Conservation (phyloP, 306 rosid genomes). For the Vigna angularis region DNA sequence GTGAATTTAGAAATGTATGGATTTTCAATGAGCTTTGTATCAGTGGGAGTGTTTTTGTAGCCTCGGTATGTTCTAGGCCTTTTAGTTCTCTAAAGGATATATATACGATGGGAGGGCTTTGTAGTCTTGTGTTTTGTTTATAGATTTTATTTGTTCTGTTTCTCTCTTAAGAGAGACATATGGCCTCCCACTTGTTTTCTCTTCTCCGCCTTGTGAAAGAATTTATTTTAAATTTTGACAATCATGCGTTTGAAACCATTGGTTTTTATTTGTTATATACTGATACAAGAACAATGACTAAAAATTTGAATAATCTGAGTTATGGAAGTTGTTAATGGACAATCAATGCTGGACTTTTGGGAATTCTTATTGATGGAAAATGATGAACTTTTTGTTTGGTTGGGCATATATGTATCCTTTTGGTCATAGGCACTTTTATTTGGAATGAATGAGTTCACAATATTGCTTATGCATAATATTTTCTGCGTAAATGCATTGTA, state of each 20-base stretch:
- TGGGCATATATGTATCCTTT: too few relatives aligned
- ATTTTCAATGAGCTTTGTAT: conserved; percentile 25
- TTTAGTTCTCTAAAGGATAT: background rate
- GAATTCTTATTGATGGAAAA: too few relatives aligned
- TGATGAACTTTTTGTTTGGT: too few relatives aligned
- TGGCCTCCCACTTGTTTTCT: conserved; percentile 4
- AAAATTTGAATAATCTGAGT: too few relatives aligned
- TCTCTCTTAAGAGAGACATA: background rate
- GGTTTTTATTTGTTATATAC: too few relatives aligned
- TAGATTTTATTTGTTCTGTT: background rate
- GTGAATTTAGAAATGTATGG: background rate
- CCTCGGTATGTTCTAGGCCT: conserved; percentile 21
- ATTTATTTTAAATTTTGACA: too few relatives aligned
- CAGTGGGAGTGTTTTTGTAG: background rate
- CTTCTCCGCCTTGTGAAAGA: background rate
- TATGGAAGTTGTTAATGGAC: too few relatives aligned
- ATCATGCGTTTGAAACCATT: too few relatives aligned
- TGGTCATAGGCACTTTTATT: too few relatives aligned
- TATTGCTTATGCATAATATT: background rate
- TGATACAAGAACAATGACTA: too few relatives aligned
- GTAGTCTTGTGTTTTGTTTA: background rate
- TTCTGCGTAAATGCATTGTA: background rate
- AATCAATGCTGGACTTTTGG: too few relatives aligned
- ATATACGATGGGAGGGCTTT: background rate
- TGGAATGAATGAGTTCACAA: too few relatives aligned